Conservation (phyloP, 352 stramenopile species). For the Phytophthora crassamura region DNA sequence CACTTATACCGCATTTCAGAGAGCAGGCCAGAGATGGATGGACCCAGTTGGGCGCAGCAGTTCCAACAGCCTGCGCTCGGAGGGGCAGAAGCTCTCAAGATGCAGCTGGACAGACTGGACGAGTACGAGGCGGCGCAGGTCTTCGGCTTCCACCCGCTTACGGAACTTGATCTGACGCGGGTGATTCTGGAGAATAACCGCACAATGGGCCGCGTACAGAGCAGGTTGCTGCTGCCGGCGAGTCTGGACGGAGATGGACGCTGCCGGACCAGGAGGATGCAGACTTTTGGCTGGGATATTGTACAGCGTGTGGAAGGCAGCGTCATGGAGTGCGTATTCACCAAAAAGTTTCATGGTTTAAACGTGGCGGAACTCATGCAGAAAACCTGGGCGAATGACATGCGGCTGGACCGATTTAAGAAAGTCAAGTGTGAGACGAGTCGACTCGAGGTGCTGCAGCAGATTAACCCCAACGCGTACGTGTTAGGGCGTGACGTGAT, state of each 20-base stretch:
- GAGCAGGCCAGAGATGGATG: conserved; percentile 26
- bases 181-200: conserved; percentile 49
- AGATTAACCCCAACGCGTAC: conserved; percentile 44
- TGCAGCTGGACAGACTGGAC: conserved; percentile 39
- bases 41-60: conserved; percentile 28
- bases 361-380: conserved; percentile 44
- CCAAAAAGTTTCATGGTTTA: conserved; percentile 45
- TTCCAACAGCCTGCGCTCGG: conserved; percentile 29
- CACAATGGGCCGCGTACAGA: conserved; percentile 41
- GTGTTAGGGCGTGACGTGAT: conserved; percentile 54
- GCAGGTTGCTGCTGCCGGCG: conserved; percentile 28
- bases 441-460: conserved; percentile 50
- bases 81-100: conserved; percentile 23
- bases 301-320: conserved; percentile 38
- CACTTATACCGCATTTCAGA: conserved; percentile 48
- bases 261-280: conserved; percentile 20
- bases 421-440: conserved; percentile 57
- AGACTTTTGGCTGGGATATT: conserved; percentile 53
- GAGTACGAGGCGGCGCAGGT: conserved; percentile 41
- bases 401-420: conserved; percentile 46
- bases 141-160: conserved; percentile 48
- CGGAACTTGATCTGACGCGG: conserved; percentile 39
- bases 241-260: conserved; percentile 9
- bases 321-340: conserved; percentile 54
- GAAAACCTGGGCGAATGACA: conserved; percentile 52